phyloP scores from a whole-genome alignment of 1,139 yeast genomes.

The Taphrina populina region DNA sequence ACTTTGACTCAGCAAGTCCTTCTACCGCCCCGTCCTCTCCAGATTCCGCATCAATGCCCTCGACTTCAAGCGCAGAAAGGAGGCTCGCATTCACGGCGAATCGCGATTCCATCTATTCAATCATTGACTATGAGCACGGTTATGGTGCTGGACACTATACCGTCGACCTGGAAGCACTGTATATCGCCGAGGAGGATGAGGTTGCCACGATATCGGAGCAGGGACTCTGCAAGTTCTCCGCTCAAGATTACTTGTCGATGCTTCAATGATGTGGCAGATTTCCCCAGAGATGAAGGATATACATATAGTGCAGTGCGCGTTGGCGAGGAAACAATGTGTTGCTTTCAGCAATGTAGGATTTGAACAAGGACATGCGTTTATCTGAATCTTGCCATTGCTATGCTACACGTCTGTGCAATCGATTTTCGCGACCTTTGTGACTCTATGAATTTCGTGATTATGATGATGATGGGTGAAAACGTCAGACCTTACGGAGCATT shows the following conservation, averaged over 20 bases:
- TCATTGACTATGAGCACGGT: constrained; percentile 21
- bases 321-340: too few species aligned
- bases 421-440: too few species aligned
- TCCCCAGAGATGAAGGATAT: too few species aligned
- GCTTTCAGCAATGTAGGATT: too few species aligned
- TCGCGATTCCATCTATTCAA: neutral
- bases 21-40: constrained; percentile 1
- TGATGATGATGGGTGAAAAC: too few species aligned
- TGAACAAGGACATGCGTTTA: too few species aligned
- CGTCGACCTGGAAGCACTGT: constrained; percentile 24
- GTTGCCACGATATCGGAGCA: neutral
- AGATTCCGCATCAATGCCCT: neutral
- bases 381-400: too few species aligned
- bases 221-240: constrained; percentile 29
- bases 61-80: neutral
- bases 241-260: constrained; percentile 20
- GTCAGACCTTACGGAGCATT: neutral
- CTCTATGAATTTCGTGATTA: too few species aligned
- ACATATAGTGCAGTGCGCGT: too few species aligned
- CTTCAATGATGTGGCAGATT: too few species aligned
- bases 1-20: too few species aligned
- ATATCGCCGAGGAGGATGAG: constrained; percentile 8
- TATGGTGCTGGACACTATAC: constrained; percentile 28
- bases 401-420: too few species aligned
- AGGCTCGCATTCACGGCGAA: neutral